A percentile compares a stretch with the other conserved stretches of the same genome.
Conservation (phyloP, 1,284 basidiomycete genomes). For the Ceraceosorus bombacis region DNA sequence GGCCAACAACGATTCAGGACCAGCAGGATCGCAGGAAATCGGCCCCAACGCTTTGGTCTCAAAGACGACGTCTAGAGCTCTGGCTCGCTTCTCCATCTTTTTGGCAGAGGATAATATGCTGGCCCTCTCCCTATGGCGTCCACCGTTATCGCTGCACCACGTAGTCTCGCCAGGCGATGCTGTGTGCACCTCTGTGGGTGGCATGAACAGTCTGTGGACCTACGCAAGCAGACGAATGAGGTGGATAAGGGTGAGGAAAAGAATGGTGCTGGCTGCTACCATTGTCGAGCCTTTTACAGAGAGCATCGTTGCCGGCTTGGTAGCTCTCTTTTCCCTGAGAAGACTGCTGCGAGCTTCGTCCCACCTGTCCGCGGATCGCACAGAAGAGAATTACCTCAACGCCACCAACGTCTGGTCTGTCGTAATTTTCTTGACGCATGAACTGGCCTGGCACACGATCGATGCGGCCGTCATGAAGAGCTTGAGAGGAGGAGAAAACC, state of each 20-base stretch:
- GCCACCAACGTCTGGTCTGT: background rate
- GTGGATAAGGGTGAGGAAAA: conserved; percentile 47
- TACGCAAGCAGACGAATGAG: conserved; percentile 42
- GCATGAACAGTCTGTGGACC: conserved; percentile 39
- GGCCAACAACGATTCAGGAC: background rate
- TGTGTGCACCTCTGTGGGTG: conserved; percentile 42
- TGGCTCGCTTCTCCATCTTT: conserved; percentile 46
- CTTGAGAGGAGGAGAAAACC: conserved; percentile 13
- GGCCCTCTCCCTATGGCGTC: conserved; percentile 38
- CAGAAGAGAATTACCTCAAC: conserved; percentile 2
- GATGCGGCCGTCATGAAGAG: conserved; percentile 18
- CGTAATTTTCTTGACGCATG: conserved; percentile 13
- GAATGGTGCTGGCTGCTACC: conserved; percentile 44
- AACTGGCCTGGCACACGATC: conserved; percentile 17
- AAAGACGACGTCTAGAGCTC: conserved; percentile 22
- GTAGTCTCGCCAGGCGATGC: conserved; percentile 30
- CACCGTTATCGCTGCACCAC: conserved; percentile 35
- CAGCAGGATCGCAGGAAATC: background rate
- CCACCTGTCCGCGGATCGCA: background rate
- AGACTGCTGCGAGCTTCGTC: conserved; percentile 11
- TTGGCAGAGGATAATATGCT: conserved; percentile 49
- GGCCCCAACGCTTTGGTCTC: conserved; percentile 2
- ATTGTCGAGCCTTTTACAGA: conserved; percentile 45
- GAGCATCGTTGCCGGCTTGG: conserved; percentile 35
- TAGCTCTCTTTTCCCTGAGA: conserved; percentile 31